Evolutionary conservation across 176 grass and related monocot species (phyloP).

Genomic region (Alopecurus myosuroides): DNA sequence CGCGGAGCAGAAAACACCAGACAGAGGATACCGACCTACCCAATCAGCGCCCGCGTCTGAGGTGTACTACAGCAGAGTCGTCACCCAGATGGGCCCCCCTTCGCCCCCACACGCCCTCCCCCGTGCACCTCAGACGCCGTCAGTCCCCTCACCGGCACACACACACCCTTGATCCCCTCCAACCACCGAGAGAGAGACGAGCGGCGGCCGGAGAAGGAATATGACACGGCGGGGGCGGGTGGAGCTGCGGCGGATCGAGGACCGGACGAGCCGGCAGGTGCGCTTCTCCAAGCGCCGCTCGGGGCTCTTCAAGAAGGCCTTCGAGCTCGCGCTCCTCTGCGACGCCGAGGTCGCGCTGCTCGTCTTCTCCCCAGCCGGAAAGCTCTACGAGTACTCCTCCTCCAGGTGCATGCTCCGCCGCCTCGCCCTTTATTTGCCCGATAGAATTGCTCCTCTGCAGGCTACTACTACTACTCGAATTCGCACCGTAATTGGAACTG

Average conservation of each 20-base stretch:
- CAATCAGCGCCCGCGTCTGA: neutral
- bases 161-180: neutral
- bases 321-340: slow-evolving; percentile 71
- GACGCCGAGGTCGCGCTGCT: slow-evolving; percentile 67
- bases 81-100: neutral
- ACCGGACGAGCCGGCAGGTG: slow-evolving; percentile 72
- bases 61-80: neutral
- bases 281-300: slow-evolving; percentile 75
- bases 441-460: neutral
- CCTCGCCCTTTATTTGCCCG: neutral
- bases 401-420: slow-evolving; percentile 24
- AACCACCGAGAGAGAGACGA: neutral
- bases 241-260: slow-evolving; percentile 74
- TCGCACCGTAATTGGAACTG: neutral
- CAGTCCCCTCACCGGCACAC: neutral
- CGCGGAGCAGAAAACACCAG: neutral
- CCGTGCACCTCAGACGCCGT: neutral
- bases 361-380: slow-evolving; percentile 63
- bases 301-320: slow-evolving; percentile 81
- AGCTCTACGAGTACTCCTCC: slow-evolving; percentile 72
- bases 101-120: neutral
- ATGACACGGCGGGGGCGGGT: slow-evolving; percentile 50
- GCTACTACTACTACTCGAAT: neutral
- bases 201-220: neutral
- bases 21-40: neutral